A percentile compares a stretch with the other conserved stretches of the same genome.
phyloP scores from a whole-genome alignment of 805 yeast species.

The Yarrowia divulgata region DNA sequence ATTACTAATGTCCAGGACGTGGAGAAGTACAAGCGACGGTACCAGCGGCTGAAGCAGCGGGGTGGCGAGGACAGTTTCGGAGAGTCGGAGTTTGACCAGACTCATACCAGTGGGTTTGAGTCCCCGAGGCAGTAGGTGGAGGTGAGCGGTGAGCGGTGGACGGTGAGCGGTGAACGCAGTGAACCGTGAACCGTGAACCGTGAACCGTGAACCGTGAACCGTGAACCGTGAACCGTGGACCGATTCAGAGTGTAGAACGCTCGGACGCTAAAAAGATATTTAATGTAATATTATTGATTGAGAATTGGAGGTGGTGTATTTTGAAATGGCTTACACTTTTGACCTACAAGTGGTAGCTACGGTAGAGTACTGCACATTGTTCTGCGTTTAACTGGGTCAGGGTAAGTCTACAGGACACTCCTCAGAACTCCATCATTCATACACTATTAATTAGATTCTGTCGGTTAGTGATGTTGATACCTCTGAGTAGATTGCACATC shows the following conservation, averaged over 20 bases:
- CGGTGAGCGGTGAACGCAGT: neutral
- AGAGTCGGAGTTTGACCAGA: slow-evolving; percentile 42
- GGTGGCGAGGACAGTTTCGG: slow-evolving; percentile 40
- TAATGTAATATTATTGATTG: slow-evolving; percentile 30
- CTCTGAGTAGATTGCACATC: too few relatives aligned
- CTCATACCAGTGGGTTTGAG: slow-evolving; percentile 40
- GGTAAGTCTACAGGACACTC: too few relatives aligned
- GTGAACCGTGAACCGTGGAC: neutral
- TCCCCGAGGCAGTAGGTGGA: slow-evolving; percentile 31
- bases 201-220: neutral
- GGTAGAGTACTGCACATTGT: too few relatives aligned
- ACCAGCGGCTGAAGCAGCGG: slow-evolving; percentile 39
- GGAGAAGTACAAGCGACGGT: slow-evolving; percentile 40
- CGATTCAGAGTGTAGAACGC: neutral
- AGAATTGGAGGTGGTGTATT: too few relatives aligned
- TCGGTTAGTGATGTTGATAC: too few relatives aligned
- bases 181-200: neutral
- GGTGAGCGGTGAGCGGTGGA: too few relatives aligned
- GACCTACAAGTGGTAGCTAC: too few relatives aligned
- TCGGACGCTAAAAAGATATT: slow-evolving; percentile 27
- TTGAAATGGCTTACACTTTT: too few relatives aligned
- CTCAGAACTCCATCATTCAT: too few relatives aligned
- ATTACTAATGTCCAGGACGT: slow-evolving; percentile 44
- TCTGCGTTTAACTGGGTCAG: too few relatives aligned
- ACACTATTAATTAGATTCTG: too few relatives aligned